A percentile compares a stretch with the other conserved stretches of the same genome.
Conservation (phyloP, 2,329 filamentous ascomycete genomes). For the Sporothrix brunneoviolacea region DNA sequence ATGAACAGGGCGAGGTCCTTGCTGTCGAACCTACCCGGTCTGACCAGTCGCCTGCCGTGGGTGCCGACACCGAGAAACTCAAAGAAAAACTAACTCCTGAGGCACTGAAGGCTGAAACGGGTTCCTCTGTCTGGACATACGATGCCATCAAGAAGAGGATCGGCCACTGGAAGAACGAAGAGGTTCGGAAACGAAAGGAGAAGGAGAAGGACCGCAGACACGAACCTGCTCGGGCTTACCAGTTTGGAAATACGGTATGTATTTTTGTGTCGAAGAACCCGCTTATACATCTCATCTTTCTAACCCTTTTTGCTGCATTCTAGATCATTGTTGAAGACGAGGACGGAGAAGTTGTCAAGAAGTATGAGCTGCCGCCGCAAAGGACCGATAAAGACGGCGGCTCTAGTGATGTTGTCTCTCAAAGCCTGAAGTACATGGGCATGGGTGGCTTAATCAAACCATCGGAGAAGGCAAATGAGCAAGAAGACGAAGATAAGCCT, state of each 20-base stretch:
- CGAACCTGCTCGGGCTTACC: conserved; percentile 74
- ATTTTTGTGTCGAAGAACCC: not conserved
- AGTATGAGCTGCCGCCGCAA: conserved; percentile 64
- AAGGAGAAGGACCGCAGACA: conserved; percentile 52
- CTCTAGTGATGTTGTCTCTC: conserved; percentile 29
- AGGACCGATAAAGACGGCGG: conserved; percentile 37
- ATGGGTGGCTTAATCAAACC: conserved; percentile 39
- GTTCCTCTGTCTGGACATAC: conserved; percentile 35
- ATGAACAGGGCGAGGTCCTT: conserved; percentile 80
- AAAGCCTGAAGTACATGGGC: conserved; percentile 49
- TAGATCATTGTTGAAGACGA: conserved; percentile 79
- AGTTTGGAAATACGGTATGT: conserved; percentile 71
- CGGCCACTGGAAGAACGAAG: conserved; percentile 49
- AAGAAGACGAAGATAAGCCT: conserved; percentile 24
- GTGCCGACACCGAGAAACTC: conserved; percentile 13
- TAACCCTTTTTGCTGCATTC: not conserved
- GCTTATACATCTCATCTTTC: not conserved
- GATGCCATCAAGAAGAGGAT: conserved; percentile 44
- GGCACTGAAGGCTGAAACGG: conserved; percentile 27
- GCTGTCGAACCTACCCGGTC: conserved; percentile 48
- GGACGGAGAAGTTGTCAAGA: conserved; percentile 76
- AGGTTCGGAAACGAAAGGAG: conserved; percentile 55
- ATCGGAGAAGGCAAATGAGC: conserved; percentile 27
- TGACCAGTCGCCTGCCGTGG: not conserved
- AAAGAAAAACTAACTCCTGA: conserved; percentile 18